Conservation (phyloP, 768 basidiomycete genomes). For the Calvatia gigantea region DNA sequence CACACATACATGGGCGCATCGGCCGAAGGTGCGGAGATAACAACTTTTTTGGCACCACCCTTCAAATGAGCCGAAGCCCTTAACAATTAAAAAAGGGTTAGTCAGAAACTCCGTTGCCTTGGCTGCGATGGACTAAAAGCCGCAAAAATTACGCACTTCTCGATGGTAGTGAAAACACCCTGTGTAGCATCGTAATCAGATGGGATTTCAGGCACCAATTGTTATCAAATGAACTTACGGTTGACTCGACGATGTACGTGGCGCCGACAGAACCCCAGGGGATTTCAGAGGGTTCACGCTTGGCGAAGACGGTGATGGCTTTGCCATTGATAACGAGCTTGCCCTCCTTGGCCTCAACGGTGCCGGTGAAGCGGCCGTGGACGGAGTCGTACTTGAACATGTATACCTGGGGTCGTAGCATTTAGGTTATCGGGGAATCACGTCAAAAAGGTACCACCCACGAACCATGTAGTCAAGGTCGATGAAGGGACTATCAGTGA, state of each 20-base stretch:
- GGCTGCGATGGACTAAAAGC: conserved; percentile 4
- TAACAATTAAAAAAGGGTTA: too few species aligned
- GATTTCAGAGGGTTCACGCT: conserved; percentile 86
- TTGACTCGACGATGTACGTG: conserved; percentile 94
- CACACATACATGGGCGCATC: conserved; percentile 94
- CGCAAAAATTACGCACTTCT: conserved; percentile 53
- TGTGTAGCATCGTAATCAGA: conserved; percentile 25
- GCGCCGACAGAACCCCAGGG: conserved; percentile 80
- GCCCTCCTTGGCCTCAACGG: conserved; percentile 77
- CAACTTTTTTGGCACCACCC: conserved; percentile 99
- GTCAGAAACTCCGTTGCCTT: conserved; percentile 6
- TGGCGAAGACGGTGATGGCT: conserved; percentile 71
- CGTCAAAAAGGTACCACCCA: conserved; percentile 1
- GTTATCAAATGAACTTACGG: conserved; percentile 44
- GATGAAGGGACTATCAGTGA: conserved; percentile 81
- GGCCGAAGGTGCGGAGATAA: conserved; percentile 98
- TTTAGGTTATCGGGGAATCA: not conserved
- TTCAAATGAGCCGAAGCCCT: conserved; percentile 91
- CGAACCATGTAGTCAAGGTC: conserved; percentile 93
- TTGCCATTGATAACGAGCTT: conserved; percentile 76
- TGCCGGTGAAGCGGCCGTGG: conserved; percentile 89
- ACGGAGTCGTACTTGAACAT: conserved; percentile 99
- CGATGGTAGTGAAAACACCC: conserved; percentile 97
- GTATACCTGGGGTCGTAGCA: conserved; percentile 63
- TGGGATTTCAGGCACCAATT: conserved; percentile 13